Conservation (phyloP, 2,329 filamentous ascomycete genomes). For the Teratosphaeriaceae sp. region DNA sequence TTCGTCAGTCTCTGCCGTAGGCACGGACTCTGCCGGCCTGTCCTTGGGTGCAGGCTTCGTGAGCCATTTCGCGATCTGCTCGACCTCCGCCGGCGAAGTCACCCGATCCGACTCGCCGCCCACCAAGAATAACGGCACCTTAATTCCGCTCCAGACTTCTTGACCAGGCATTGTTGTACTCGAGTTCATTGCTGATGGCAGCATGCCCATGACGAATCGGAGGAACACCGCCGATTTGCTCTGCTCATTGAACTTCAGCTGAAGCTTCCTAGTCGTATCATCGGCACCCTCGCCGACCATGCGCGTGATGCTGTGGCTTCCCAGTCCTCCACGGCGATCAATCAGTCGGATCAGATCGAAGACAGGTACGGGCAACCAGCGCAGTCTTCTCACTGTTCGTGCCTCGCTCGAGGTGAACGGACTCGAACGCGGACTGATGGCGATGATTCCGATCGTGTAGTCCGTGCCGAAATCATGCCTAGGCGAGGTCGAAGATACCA, state of each 20-base stretch:
- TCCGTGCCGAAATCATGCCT: conserved; percentile 38
- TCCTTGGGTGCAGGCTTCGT: conserved; percentile 5
- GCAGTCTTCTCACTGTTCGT: conserved; percentile 47
- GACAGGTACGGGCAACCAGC: conserved; percentile 62
- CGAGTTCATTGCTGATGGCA: conserved; percentile 30
- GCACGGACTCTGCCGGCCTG: not conserved
- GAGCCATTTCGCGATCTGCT: conserved; percentile 53
- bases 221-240: conserved; percentile 77
- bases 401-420: conserved; percentile 38
- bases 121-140: conserved; percentile 70
- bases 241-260: conserved; percentile 72
- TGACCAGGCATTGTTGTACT: conserved; percentile 54
- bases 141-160: conserved; percentile 64
- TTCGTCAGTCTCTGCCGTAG: not conserved
- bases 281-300: conserved; percentile 67
- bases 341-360: conserved; percentile 72
- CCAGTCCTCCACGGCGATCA: conserved; percentile 70
- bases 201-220: conserved; percentile 67
- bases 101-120: conserved; percentile 71
- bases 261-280: conserved; percentile 57
- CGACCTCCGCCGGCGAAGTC: conserved; percentile 64
- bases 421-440: conserved; percentile 69
- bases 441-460: conserved; percentile 68
- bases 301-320: conserved; percentile 71
- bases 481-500: conserved; percentile 58